phyloP scores from a whole-genome alignment of 2,329 filamentous ascomycete species.

The Dryadomyces quercus-mongolicae region DNA sequence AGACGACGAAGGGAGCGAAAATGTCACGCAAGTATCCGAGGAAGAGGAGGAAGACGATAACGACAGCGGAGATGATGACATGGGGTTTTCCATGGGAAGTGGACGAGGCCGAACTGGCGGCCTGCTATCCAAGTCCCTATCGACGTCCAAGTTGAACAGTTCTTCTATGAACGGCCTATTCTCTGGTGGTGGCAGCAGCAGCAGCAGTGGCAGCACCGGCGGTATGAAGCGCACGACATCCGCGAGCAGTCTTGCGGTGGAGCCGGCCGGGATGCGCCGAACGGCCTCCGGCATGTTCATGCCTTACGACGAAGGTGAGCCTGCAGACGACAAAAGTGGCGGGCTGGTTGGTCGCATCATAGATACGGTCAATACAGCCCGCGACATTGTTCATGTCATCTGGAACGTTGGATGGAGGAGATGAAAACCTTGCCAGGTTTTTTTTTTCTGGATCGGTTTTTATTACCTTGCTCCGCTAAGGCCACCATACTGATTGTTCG shows the following conservation, averaged over 20 bases:
- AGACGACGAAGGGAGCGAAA: constrained; percentile 7
- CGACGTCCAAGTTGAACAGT: constrained; percentile 7
- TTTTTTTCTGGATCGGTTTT: not conserved
- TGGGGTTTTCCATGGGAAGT: constrained; percentile 10
- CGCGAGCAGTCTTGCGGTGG: constrained; percentile 33
- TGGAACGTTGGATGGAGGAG: constrained; percentile 59
- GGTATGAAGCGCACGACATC: constrained; percentile 37
- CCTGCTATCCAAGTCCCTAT: constrained; percentile 5
- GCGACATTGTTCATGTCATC: constrained; percentile 59
- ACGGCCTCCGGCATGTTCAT: constrained; percentile 86
- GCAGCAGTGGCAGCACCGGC: constrained; percentile 5
- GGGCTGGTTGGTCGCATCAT: constrained; percentile 69
- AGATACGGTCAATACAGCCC: constrained; percentile 65
- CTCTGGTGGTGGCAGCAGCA: not conserved
- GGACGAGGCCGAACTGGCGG: constrained; percentile 2
- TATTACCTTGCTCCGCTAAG: not conserved
- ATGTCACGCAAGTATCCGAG: constrained; percentile 13
- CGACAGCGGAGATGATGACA: constrained; percentile 3
- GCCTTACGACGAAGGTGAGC: constrained; percentile 68
- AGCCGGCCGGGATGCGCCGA: constrained; percentile 54
- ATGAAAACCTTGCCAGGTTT: constrained; percentile 15
- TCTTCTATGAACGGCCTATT: constrained; percentile 4
- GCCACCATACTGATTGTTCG: constrained; percentile 8
- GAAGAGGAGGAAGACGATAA: constrained; percentile 3
- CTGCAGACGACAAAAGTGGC: constrained; percentile 37